phyloP scores from a whole-genome alignment of 176 grass and related monocot genomes.

The Sorghum bicolor region DNA sequence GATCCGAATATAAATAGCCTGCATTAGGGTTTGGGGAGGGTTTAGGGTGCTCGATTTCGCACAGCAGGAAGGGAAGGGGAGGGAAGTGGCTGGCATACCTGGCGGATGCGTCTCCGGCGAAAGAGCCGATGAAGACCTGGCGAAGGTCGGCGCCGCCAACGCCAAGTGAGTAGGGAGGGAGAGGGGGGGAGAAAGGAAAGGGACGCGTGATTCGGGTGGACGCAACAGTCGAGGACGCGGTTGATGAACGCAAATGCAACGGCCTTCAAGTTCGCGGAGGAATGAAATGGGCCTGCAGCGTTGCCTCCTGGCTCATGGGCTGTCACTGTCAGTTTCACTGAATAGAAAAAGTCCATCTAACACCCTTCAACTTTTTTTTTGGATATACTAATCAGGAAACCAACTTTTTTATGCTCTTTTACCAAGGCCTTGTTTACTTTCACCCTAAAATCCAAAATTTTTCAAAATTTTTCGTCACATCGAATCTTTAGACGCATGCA shows the following conservation, averaged over 20 bases:
- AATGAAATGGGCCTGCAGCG: neutral
- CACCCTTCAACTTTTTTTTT: too few relatives aligned
- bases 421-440: too few relatives aligned
- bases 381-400: too few relatives aligned
- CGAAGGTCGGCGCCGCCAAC: neutral
- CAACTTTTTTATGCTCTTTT: too few relatives aligned
- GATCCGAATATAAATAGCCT: neutral
- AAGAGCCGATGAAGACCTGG: neutral
- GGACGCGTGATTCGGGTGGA: neutral
- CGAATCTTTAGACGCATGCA: too few relatives aligned
- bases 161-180: neutral
- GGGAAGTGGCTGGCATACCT: neutral
- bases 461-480: too few relatives aligned
- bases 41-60: neutral
- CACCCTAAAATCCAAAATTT: too few relatives aligned
- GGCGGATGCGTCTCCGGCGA: neutral
- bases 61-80: neutral
- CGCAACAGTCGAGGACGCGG: neutral
- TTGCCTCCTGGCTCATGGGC: neutral
- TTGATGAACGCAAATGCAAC: neutral
- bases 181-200: neutral
- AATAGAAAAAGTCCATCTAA: too few relatives aligned
- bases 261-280: neutral
- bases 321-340: neutral
- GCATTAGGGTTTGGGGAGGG: slow-evolving; percentile 7